Base-by-base conservation (phyloP, 768 basidiomycete genomes). In the Podaxis mareebaensis region DNA sequence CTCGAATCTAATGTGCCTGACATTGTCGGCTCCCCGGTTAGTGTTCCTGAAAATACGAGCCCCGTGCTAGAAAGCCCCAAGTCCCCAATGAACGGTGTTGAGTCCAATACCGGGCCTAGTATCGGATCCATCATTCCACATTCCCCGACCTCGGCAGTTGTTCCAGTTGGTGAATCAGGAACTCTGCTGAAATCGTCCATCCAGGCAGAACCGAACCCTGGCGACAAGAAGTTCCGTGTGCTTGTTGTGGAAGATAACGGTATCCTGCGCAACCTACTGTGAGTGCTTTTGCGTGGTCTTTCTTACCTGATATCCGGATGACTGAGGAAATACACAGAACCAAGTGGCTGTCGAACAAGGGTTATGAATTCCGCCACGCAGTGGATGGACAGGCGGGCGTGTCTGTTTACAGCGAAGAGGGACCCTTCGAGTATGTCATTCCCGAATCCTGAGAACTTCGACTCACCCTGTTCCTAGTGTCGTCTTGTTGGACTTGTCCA, bases 241-340 rank as follows among this genome's bases (percentile, higher is more conserved):
- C 78, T 97, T 44, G 87, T 96, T 1, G 91, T 96, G 1, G 95
- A 97, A 74, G 96, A 98, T 69, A 97, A 97, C 72, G 83, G 74
- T 61, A 90, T 98, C 61, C 84, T 97, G 63, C 86, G 94, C 57
- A 87, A 85, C 69, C 79, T 97, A 26, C 81, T 97, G 87, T 93
- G 75, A 67, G 92, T 33, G 33, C 8, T 33, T 33, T 80, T 39
- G 46, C 61, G 20, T 62, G 55, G 49, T 64, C 4, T 22, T 22
- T 17, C 24, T n/a, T 60, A 58, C 28, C 44, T 62, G 4, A 30
- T 39, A 11, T 0, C 49, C 20, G 13, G 42, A 15, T 17, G 4
- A 56, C 20, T 65, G 24, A 55, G 36, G 64, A 51, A 7, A n/a
- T 63, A 63, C 42, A 33, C 65, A 78, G 78, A 75, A 85, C 75